These are phyloP conservation scores for Plasmodium inui DNA, from an alignment of 169 alveolate genomes.

Conservation along the genomic window DNA sequence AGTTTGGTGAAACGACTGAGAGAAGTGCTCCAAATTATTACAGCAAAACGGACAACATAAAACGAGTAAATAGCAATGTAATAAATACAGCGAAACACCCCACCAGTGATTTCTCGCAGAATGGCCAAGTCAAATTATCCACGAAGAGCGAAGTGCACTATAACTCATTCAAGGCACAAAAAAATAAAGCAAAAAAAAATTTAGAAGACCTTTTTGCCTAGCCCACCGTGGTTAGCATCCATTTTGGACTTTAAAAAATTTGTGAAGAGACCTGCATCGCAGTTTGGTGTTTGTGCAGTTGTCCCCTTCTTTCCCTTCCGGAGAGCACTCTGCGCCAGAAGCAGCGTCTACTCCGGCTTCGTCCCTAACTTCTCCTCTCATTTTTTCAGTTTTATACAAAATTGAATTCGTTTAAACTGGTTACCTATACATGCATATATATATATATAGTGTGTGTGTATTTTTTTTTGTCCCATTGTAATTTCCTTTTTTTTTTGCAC, in stretches of 20 bases:
- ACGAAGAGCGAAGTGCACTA: conserved; percentile 70
- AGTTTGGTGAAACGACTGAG: neutral
- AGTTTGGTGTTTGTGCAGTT: neutral
- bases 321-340: neutral
- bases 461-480: neutral
- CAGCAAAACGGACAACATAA: conserved; percentile 41
- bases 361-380: neutral
- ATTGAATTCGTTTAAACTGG: neutral
- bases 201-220: conserved; percentile 72
- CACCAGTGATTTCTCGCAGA: conserved; percentile 30
- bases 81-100: conserved; percentile 9
- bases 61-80: conserved; percentile 26
- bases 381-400: neutral
- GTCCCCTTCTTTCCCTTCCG: neutral
- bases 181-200: conserved; percentile 45
- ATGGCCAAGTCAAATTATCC: conserved; percentile 31
- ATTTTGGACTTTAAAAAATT: neutral
- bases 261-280: neutral
- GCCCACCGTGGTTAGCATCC: neutral
- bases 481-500: neutral
- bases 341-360: neutral
- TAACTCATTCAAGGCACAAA: conserved; percentile 37
- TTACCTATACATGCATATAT: neutral
- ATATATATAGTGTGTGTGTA: neutral
- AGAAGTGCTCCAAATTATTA: neutral